Conservation (phyloP, 495 filamentous ascomycete species). For the Sphaerosporella brunnea region DNA sequence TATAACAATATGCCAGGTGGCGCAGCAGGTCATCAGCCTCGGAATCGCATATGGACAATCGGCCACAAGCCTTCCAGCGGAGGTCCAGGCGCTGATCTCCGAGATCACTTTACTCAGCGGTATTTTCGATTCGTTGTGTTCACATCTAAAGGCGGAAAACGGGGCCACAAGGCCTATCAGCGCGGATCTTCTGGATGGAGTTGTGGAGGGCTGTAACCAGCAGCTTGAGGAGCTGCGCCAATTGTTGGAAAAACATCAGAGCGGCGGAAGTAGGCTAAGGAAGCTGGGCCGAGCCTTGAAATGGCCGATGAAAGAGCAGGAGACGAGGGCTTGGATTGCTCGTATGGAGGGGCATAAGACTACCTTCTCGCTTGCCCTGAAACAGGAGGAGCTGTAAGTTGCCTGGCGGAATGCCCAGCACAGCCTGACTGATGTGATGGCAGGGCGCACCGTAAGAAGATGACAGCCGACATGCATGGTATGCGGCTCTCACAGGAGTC, state of each 20-base stretch:
- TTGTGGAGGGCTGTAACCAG: neutral
- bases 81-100: neutral
- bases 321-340: conserved; percentile 1
- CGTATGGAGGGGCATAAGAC: conserved; percentile 6
- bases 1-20: neutral
- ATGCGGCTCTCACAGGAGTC: neutral
- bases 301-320: conserved; percentile 8
- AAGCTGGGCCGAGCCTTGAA: neutral
- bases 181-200: neutral
- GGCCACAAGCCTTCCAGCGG: neutral
- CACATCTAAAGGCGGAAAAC: neutral
- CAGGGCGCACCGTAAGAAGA: too few species aligned
- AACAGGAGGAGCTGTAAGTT: neutral
- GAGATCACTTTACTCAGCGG: neutral
- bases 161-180: neutral
- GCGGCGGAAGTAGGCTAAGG: neutral
- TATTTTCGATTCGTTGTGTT: neutral
- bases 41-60: neutral
- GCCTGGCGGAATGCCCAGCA: neutral
- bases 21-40: neutral
- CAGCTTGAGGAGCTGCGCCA: neutral
- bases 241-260: neutral
- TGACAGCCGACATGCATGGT: too few species aligned
- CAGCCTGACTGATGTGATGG: too few species aligned
- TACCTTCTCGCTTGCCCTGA: neutral